These are phyloP conservation scores for Moelleriella libera DNA, from an alignment of 2,329 filamentous ascomycete species.

Conservation along the genomic window DNA sequence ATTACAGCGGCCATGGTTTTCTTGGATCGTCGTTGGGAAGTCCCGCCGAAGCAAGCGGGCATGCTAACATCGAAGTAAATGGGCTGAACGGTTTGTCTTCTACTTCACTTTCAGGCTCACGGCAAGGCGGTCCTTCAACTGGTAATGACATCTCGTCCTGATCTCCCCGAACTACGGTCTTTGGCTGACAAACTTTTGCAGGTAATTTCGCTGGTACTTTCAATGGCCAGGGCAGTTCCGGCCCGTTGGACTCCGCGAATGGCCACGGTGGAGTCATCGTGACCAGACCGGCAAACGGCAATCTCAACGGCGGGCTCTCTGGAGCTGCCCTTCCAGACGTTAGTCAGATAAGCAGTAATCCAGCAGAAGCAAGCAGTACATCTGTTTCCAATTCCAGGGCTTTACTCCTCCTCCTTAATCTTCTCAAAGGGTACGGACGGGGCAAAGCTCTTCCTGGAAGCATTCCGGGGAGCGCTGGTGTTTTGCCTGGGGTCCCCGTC, in stretches of 20 bases:
- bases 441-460: not conserved
- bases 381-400: not conserved
- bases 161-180: too few relatives aligned
- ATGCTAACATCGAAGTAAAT: not conserved
- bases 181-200: too few relatives aligned
- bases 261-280: not conserved
- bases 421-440: not conserved
- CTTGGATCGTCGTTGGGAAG: not conserved
- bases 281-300: not conserved
- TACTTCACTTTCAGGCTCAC: too few relatives aligned
- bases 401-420: not conserved
- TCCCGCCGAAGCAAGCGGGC: not conserved
- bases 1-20: not conserved
- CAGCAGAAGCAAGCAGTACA: not conserved
- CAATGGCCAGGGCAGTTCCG: not conserved
- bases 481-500: not conserved
- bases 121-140: too few relatives aligned
- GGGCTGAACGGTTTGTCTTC: too few relatives aligned
- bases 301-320: not conserved
- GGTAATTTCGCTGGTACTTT: not conserved
- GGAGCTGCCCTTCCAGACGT: not conserved
- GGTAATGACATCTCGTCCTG: too few relatives aligned
- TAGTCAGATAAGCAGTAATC: not conserved
- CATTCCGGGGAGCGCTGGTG: not conserved
- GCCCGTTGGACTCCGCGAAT: not conserved